Evolutionary conservation across 495 filamentous ascomycete genomes (phyloP), one percentile per base, ranked within the genome.

Genomic region (Penicillium robsamsonii): DNA sequence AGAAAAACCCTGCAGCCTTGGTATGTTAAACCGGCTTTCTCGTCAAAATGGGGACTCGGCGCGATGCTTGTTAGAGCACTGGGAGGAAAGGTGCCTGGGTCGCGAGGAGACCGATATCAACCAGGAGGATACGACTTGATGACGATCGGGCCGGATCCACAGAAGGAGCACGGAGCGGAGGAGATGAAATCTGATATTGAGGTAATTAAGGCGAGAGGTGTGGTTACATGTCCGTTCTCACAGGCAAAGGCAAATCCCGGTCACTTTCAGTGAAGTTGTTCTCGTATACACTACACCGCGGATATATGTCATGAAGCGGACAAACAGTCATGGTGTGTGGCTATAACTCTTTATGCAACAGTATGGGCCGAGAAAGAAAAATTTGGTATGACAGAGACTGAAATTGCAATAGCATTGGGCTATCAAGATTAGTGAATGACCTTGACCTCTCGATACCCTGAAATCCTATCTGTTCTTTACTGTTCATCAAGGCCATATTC

Each of bases 71-170:
- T 74, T 31, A 70, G 81, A 67, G 12, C 72, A 5, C 64, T 74
- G 25, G 82, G 84, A 1, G 69, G 73, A 2, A 79, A 75, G 38
- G 51, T 81, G 35, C 48, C 48, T 17, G 48, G 12, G 9, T 75
- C 79, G 37, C 64, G 71, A 50, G 76, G 76, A 6, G 65, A 75
- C 4, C 66, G 67, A 46, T 82, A 75, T 62, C 65, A 70, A 55
- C 79, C 82, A 0, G 50, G 77, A 29, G 82, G 84, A 2, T 85
- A 80, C 61, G 53, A 73, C 17, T 69, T 81, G 48, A 61, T 72
- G 35, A 80, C 84, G 5, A 57, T 85, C 25, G 83, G 83, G 0
- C 83, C 84, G 0, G 54, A 58, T 6, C 63, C 64, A 3, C 68
- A 82, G 62, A 73, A 75, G 55, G 77, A 75, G 1, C 72, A 79